These are phyloP conservation scores for Austroboletus niveus DNA, from an alignment of 1,284 basidiomycete genomes.

Conservation along the genomic window DNA sequence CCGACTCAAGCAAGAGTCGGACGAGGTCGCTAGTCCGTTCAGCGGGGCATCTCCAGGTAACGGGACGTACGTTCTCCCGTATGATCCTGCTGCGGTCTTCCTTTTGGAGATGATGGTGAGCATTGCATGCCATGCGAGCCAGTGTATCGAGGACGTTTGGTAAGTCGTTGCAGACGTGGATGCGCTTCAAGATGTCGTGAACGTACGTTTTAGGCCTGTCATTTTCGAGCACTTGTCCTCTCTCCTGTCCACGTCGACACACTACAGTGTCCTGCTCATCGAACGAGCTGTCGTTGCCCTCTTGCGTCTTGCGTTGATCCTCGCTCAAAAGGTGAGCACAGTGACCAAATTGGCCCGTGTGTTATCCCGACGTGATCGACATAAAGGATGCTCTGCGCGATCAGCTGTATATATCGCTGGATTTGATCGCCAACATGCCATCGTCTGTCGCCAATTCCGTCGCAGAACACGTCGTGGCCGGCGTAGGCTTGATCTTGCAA, in stretches of 20 bases:
- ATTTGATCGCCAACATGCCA: constrained; percentile 83
- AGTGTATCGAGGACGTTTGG: constrained; percentile 87
- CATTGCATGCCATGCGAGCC: constrained; percentile 73
- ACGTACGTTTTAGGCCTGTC: constrained; percentile 65
- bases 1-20: constrained; percentile 63
- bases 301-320: constrained; percentile 74
- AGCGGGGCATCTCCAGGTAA: constrained; percentile 41
- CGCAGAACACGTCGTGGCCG: constrained; percentile 88
- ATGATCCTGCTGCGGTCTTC: constrained; percentile 94
- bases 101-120: constrained; percentile 93
- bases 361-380: not conserved
- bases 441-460: constrained; percentile 76
- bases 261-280: constrained; percentile 87
- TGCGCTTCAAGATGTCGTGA: not conserved
- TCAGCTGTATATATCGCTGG: constrained; percentile 92
- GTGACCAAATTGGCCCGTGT: constrained; percentile 5
- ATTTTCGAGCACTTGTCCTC: constrained; percentile 89
- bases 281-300: constrained; percentile 96
- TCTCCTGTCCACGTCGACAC: constrained; percentile 72
- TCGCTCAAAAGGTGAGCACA: constrained; percentile 68
- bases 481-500: constrained; percentile 77
- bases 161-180: constrained; percentile 33
- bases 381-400: constrained; percentile 74
- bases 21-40: constrained; percentile 43
- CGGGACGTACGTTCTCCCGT: constrained; percentile 61